Percentiles rank a stretch among this genome's conserved stretches.
Conservation (phyloP, 495 filamentous ascomycete genomes). For the Entonaema liquescens region DNA sequence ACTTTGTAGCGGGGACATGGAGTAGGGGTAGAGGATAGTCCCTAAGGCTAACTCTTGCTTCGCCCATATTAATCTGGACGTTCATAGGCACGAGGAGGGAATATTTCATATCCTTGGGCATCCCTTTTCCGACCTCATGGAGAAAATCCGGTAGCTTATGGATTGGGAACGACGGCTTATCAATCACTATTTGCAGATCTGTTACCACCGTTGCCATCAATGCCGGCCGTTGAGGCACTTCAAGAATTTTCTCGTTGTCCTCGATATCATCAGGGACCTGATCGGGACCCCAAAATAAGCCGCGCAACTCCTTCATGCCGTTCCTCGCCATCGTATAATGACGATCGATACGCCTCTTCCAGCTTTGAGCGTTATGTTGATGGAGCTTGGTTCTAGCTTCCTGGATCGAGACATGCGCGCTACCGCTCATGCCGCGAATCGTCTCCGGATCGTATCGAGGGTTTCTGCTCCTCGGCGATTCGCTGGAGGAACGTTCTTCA, state of each 20-base stretch:
- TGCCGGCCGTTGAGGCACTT: constrained; percentile 85
- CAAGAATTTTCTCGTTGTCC: constrained; percentile 84
- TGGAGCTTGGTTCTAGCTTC: constrained; percentile 80
- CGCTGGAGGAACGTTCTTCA: constrained; percentile 52
- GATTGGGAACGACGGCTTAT: constrained; percentile 92
- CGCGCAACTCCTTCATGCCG: constrained; percentile 79
- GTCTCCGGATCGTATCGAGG: constrained; percentile 81
- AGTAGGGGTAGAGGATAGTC: constrained; percentile 94
- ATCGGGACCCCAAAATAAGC: constrained; percentile 83
- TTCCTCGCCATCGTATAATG: constrained; percentile 73
- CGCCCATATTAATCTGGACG: constrained; percentile 89
- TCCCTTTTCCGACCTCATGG: constrained; percentile 90
- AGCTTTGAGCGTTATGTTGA: constrained; percentile 83
- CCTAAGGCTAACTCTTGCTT: constrained; percentile 81
- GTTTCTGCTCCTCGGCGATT: constrained; percentile 48
- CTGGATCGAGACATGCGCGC: constrained; percentile 72
- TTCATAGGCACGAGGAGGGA: constrained; percentile 88
- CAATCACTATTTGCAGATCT: constrained; percentile 84
- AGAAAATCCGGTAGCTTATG: constrained; percentile 83
- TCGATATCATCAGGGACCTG: constrained; percentile 81
- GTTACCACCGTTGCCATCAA: constrained; percentile 82
- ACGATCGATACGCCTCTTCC: constrained; percentile 90
- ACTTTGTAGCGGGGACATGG: constrained; percentile 84
- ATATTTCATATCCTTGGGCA: constrained; percentile 91
- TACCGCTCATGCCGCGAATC: constrained; percentile 69